Percentiles rank a stretch among this genome's conserved stretches.
phyloP scores from a whole-genome alignment of 2,329 filamentous ascomycete species.

The Epichloe sibirici region DNA sequence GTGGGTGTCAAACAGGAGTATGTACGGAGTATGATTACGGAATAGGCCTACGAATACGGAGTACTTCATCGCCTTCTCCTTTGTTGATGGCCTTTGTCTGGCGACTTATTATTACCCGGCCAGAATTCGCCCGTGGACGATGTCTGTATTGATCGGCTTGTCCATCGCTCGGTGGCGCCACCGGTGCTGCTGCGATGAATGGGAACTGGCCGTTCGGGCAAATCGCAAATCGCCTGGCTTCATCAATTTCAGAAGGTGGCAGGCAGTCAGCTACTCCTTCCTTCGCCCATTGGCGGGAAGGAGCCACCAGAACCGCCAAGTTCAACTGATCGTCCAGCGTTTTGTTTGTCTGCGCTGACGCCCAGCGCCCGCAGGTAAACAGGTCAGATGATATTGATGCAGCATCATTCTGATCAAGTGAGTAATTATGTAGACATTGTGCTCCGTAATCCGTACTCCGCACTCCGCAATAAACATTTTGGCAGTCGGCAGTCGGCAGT shows the following conservation, averaged over 20 bases:
- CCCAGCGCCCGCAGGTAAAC: neutral
- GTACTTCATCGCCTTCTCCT: neutral
- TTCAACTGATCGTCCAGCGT: neutral
- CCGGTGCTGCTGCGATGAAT: neutral
- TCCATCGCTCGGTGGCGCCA: neutral
- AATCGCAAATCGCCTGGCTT: neutral
- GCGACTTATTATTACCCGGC: neutral
- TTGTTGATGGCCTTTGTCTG: neutral
- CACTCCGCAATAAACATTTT: neutral
- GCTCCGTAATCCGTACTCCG: too few relatives aligned
- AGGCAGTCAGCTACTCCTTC: neutral
- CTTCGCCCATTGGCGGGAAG: neutral
- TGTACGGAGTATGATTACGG: too few relatives aligned
- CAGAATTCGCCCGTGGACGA: neutral
- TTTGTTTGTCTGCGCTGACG: neutral
- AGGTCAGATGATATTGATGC: neutral
- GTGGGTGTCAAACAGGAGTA: neutral
- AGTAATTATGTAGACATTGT: neutral
- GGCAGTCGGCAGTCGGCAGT: too few relatives aligned
- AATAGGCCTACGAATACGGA: neutral
- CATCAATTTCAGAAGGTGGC: neutral
- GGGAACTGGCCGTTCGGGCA: neutral
- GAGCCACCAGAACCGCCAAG: neutral
- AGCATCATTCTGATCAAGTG: neutral
- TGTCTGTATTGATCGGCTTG: neutral